phyloP scores from a whole-genome alignment of 2,329 filamentous ascomycete species.

The Corniculantispora saksenae region DNA sequence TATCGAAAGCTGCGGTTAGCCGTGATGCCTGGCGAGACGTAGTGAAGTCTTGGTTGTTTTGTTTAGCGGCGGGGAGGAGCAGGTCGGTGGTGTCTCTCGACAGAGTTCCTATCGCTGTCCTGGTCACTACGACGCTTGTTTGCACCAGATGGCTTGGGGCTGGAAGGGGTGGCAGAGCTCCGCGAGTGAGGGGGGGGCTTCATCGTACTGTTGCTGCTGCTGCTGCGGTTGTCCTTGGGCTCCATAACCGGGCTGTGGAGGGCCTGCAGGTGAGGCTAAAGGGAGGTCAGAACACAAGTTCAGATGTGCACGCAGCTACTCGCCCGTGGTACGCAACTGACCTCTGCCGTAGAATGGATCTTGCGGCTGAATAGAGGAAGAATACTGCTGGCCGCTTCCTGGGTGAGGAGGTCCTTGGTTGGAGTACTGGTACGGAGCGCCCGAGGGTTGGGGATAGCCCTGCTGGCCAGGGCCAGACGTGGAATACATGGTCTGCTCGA shows the following conservation, averaged over 20 bases:
- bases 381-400: constrained; percentile 34
- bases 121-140: constrained; percentile 44
- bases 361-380: constrained; percentile 44
- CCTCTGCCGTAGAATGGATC: constrained; percentile 62
- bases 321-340: constrained; percentile 46
- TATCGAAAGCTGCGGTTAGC: constrained; percentile 5
- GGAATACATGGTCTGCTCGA: constrained; percentile 50
- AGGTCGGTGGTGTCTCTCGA: constrained; percentile 40
- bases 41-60: neutral
- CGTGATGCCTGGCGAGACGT: neutral
- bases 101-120: constrained; percentile 42
- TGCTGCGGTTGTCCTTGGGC: constrained; percentile 39
- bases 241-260: constrained; percentile 29
- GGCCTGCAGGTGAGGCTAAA: constrained; percentile 56
- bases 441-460: constrained; percentile 33
- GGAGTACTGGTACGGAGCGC: constrained; percentile 35
- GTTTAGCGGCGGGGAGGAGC: constrained; percentile 38
- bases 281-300: constrained; percentile 29
- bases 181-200: constrained; percentile 43
- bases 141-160: constrained; percentile 41
- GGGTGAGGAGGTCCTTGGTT: constrained; percentile 37
- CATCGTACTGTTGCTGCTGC: constrained; percentile 48
- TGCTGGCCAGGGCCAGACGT: constrained; percentile 32
- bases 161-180: constrained; percentile 38
- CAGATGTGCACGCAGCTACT: constrained; percentile 13